Evolutionary conservation across 345 rosid species (phyloP).

Genomic region (Eucalyptus guilfoylei): DNA sequence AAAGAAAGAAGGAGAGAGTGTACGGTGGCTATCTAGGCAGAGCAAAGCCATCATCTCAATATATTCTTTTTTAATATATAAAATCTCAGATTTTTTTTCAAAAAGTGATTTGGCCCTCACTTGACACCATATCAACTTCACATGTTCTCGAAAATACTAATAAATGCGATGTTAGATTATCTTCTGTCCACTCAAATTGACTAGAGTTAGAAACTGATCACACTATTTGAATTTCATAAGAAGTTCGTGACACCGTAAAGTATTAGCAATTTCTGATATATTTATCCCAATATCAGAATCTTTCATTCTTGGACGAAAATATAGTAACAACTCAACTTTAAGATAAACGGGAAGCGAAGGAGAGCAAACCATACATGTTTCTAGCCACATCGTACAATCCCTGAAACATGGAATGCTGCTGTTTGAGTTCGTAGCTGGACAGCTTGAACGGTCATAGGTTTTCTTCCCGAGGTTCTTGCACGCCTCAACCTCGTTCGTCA

Average conservation of each 20-base stretch:
- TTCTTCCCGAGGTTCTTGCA: not conserved
- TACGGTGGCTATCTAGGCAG: rapidly evolving
- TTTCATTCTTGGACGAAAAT: not conserved
- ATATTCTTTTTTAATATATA: rapidly evolving
- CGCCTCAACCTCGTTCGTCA: not conserved
- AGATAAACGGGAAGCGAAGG: not conserved
- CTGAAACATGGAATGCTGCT: not conserved
- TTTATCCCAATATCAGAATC: not conserved
- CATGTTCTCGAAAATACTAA: not conserved
- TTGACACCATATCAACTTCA: not conserved
- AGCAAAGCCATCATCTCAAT: rapidly evolving
- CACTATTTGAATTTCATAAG: not conserved
- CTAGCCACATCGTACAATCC: not conserved
- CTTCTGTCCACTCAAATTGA: rapidly evolving
- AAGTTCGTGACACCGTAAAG: rapidly evolving
- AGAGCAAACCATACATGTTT: not conserved
- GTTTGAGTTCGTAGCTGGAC: not conserved
- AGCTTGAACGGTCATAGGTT: not conserved
- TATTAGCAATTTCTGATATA: rapidly evolving
- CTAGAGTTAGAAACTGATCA: rapidly evolving
- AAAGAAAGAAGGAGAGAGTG: not conserved
- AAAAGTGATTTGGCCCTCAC: rapidly evolving
- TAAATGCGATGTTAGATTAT: not conserved
- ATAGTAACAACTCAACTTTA: not conserved
- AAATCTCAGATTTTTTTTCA: no score